These are phyloP conservation scores for Apiosordaria backusii DNA, from an alignment of 495 filamentous ascomycete genomes.

Conservation along the genomic window DNA sequence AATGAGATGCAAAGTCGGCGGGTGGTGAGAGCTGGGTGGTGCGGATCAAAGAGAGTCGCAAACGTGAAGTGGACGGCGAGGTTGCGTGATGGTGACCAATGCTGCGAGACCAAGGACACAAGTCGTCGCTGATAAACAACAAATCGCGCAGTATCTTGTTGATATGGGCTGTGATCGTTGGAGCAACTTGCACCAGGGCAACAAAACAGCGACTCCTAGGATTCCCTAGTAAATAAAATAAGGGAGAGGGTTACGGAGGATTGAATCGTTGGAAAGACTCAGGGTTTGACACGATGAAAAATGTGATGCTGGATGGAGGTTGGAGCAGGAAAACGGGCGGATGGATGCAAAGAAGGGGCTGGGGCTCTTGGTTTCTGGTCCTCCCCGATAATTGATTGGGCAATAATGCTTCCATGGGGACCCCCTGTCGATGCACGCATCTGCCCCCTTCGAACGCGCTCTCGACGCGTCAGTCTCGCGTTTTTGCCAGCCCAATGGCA, in stretches of 20 bases:
- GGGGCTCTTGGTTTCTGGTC: conserved; percentile 12
- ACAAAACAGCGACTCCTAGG: conserved; percentile 15
- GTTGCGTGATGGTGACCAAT: not conserved
- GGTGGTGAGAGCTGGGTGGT: not conserved
- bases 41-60: not conserved
- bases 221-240: conserved; percentile 7
- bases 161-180: not conserved
- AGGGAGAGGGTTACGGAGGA: not conserved
- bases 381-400: not conserved
- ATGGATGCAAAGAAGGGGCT: conserved; percentile 19
- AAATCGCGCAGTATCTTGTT: conserved; percentile 13
- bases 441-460: not conserved
- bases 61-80: not conserved
- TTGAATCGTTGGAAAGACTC: not conserved
- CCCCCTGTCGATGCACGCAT: not conserved
- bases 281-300: not conserved
- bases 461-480: not conserved
- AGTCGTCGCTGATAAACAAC: not conserved
- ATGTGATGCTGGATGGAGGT: conserved; percentile 7
- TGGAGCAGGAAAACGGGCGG: conserved; percentile 12
- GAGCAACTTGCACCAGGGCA: conserved; percentile 11
- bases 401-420: not conserved
- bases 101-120: not conserved
- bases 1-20: not conserved
- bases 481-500: not conserved